Base-by-base conservation (phyloP, 306 rosid species). In the Prunus mongolica region DNA sequence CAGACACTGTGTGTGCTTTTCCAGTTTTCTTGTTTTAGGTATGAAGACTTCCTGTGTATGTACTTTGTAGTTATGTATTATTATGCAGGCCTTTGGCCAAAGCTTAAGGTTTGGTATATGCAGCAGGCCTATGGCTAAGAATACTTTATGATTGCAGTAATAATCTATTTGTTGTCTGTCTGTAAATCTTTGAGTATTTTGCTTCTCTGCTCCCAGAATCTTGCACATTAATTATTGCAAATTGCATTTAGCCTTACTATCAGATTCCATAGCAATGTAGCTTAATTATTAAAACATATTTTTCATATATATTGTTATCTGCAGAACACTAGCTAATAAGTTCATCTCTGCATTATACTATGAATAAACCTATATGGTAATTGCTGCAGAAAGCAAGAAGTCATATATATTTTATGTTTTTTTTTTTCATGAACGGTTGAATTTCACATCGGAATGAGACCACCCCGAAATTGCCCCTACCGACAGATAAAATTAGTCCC, bases 31-130 rank as follows among this genome's bases (percentile, higher is more conserved):
- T 38, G 20, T 52, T 50, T 30, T 13, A 7, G 54, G 27, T 52
- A 75, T 56, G 7, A 45, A 60, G 46, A 28, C 27, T 46, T 2
- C 9, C 47, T 76, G 15, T 32, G 16, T 49, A n/a, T 71, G 34
- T 19, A 13, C 10, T 67, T 13, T 71, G 34, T 19, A 13, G 15
- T 67, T 73, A 28, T 20, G 34, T 27, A 47, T 60, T 66, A 44
- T 32, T 22, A 24, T 58, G 52, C 74, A 81, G 84, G 88, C 81
- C 86, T 76, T 27, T 46, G 84, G 81, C 78, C 82, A 32, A 22
- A 27, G 54, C 28, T 64, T 24, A 63, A 64, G 50, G 71, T 75
- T 28, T 64, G 71, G 32, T 49, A 20, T 30, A 45, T 68, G 38
- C 32, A 64, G 51, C 41, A 38, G 8, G 55, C 67, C 41, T 38